Evolutionary conservation across 2,329 filamentous ascomycete species (phyloP).

Genomic region (Aspergillus costaricaensis): DNA sequence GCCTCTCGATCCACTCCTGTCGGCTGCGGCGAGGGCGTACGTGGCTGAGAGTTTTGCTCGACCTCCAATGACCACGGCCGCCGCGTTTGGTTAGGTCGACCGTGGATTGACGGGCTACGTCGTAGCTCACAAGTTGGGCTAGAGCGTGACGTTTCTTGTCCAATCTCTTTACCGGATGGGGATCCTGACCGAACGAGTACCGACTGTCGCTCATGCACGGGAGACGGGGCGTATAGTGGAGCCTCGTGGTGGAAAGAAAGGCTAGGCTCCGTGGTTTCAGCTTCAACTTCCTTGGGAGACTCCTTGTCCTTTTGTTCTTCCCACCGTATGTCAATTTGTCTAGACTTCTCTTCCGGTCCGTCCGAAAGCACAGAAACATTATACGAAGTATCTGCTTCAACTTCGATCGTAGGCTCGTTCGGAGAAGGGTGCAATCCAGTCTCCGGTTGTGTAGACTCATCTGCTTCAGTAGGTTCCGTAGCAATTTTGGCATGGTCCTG

Average conservation of each 20-base stretch:
- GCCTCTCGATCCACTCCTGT: slow-evolving; percentile 26
- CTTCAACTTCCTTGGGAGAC: slow-evolving; percentile 1
- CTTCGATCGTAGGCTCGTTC: slow-evolving; percentile 15
- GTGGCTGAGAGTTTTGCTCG: slow-evolving; percentile 22
- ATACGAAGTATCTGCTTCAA: slow-evolving; percentile 21
- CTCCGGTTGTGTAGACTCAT: slow-evolving; percentile 12
- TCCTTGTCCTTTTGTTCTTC: slow-evolving; percentile 6
- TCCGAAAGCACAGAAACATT: slow-evolving; percentile 18
- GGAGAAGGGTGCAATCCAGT: slow-evolving; percentile 6
- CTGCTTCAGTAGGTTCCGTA: slow-evolving; percentile 7
- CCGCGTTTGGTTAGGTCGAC: slow-evolving; percentile 30
- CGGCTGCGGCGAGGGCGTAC: slow-evolving; percentile 34
- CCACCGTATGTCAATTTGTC: slow-evolving; percentile 13
- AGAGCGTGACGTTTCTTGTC: slow-evolving; percentile 12
- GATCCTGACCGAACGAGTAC: slow-evolving; percentile 48
- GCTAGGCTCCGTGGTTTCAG: slow-evolving; percentile 11
- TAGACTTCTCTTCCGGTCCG: background rate
- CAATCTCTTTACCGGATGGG: slow-evolving; percentile 24
- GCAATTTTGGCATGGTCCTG: slow-evolving; percentile 12
- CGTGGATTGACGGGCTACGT: slow-evolving; percentile 42
- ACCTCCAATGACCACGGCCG: slow-evolving; percentile 36
- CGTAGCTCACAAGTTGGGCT: slow-evolving; percentile 31
- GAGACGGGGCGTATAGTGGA: slow-evolving; percentile 23
- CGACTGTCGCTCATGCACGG: slow-evolving; percentile 46
- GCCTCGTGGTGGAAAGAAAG: slow-evolving; percentile 12